These are phyloP conservation scores for Orbilia blumenaviensis DNA, from an alignment of 2,329 filamentous ascomycete species.

Conservation along the genomic window DNA sequence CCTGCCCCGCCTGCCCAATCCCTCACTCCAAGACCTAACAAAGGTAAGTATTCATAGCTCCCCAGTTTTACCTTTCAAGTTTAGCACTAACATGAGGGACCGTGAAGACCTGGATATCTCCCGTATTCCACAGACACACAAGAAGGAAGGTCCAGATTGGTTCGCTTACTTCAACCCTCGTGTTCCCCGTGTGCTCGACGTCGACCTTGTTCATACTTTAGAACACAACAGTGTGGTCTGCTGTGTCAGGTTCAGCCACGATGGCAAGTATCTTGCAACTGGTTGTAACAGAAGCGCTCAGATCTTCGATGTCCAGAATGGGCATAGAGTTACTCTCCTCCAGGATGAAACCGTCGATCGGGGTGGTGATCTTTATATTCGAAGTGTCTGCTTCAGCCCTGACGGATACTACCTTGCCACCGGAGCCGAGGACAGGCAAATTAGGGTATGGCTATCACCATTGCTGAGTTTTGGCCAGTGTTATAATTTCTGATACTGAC, in stretches of 20 bases:
- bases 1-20: slow-evolving; percentile 73
- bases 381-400: slow-evolving; percentile 98
- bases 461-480: too few species aligned
- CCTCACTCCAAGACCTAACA: slow-evolving; percentile 92
- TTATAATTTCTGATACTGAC: background rate
- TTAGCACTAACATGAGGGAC: slow-evolving; percentile 69
- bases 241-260: slow-evolving; percentile 94
- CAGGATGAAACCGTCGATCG: slow-evolving; percentile 89
- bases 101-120: slow-evolving; percentile 89
- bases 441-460: slow-evolving; percentile 73
- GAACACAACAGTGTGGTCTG: slow-evolving; percentile 96
- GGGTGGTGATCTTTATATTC: slow-evolving; percentile 92
- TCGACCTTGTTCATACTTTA: slow-evolving; percentile 91
- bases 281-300: slow-evolving; percentile 99
- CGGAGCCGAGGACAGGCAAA: slow-evolving; percentile 96
- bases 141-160: slow-evolving; percentile 86
- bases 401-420: slow-evolving; percentile 94
- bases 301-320: slow-evolving; percentile 91
- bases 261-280: slow-evolving; percentile 94
- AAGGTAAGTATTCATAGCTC: slow-evolving; percentile 72
- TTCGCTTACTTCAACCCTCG: slow-evolving; percentile 96
- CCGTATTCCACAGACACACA: slow-evolving; percentile 75
- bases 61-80: slow-evolving; percentile 76
- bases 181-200: slow-evolving; percentile 87
- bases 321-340: slow-evolving; percentile 85